phyloP scores from a whole-genome alignment of 2,329 filamentous ascomycete species.

The Phyllosticta paracitricarpa region DNA sequence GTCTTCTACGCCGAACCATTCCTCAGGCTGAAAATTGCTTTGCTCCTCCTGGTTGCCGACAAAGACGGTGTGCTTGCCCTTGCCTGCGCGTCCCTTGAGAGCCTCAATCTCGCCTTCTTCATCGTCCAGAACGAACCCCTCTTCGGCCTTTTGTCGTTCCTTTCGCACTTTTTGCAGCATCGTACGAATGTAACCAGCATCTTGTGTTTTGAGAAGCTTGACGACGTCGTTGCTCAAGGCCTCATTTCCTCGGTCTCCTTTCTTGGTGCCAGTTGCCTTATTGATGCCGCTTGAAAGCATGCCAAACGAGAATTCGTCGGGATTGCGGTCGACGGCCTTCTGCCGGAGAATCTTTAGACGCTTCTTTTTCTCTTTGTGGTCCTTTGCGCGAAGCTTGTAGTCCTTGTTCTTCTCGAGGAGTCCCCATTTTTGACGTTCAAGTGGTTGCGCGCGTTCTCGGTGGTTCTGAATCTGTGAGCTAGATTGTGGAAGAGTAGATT shows the following conservation, averaged over 20 bases:
- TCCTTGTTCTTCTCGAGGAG: slow-evolving; percentile 94
- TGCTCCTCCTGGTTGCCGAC: slow-evolving; percentile 33
- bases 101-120: slow-evolving; percentile 36
- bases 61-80: slow-evolving; percentile 24
- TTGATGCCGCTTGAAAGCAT: slow-evolving; percentile 48
- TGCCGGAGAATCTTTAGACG: slow-evolving; percentile 49
- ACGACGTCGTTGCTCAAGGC: slow-evolving; percentile 46
- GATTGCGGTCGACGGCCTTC: slow-evolving; percentile 52
- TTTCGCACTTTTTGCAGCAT: slow-evolving; percentile 46
- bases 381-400: slow-evolving; percentile 54
- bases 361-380: slow-evolving; percentile 53
- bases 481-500: background rate
- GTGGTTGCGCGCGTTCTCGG: slow-evolving; percentile 78
- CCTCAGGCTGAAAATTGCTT: slow-evolving; percentile 30
- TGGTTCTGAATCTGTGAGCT: slow-evolving; percentile 61
- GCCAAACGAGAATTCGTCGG: slow-evolving; percentile 57
- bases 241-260: slow-evolving; percentile 37
- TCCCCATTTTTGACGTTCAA: slow-evolving; percentile 75
- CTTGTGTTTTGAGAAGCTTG: slow-evolving; percentile 56
- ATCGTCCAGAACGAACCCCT: slow-evolving; percentile 24
- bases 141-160: slow-evolving; percentile 42
- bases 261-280: slow-evolving; percentile 30
- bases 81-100: slow-evolving; percentile 20
- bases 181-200: slow-evolving; percentile 51
- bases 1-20: slow-evolving; percentile 29